Conservation (phyloP, 1,284 basidiomycete genomes). For the Coniferiporia weirii region DNA sequence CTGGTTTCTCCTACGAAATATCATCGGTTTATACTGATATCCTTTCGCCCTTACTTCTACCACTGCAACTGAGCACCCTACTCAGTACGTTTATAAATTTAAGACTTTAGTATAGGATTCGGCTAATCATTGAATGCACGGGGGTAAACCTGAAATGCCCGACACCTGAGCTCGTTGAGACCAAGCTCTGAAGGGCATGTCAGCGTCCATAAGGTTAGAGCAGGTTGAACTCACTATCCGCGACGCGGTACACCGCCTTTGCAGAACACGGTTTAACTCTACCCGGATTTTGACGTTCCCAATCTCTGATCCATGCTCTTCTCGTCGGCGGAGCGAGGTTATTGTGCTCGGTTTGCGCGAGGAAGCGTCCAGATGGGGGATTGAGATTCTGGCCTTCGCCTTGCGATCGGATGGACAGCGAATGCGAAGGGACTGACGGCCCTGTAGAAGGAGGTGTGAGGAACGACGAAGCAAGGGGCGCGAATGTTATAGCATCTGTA, state of each 20-base stretch:
- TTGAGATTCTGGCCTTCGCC: conserved; percentile 34
- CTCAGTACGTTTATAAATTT: too few relatives aligned
- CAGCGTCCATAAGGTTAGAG: neutral
- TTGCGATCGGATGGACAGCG: conserved; percentile 27
- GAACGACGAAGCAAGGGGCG: conserved; percentile 75
- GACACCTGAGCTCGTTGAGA: conserved; percentile 59
- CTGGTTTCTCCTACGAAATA: too few relatives aligned
- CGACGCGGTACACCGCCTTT: conserved; percentile 84
- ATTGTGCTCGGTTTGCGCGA: conserved; percentile 20
- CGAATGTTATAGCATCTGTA: conserved; percentile 80
- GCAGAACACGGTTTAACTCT: conserved; percentile 78
- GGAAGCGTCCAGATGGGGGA: conserved; percentile 17
- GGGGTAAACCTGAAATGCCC: conserved; percentile 52
- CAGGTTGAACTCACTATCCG: conserved; percentile 55
- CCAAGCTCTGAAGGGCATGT: conserved; percentile 50
- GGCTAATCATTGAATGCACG: neutral
- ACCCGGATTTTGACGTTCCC: conserved; percentile 52
- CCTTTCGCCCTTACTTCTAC: too few relatives aligned
- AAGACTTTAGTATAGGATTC: neutral
- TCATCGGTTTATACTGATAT: too few relatives aligned
- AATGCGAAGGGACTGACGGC: conserved; percentile 28
- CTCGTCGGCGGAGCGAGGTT: conserved; percentile 35
- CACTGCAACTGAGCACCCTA: too few relatives aligned
- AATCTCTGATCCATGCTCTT: conserved; percentile 61
- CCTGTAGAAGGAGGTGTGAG: conserved; percentile 23